Evolutionary conservation across 208 protist genomes (phyloP), one percentile per base, ranked within the genome.

Genomic region (Crithidia mellificae): DNA sequence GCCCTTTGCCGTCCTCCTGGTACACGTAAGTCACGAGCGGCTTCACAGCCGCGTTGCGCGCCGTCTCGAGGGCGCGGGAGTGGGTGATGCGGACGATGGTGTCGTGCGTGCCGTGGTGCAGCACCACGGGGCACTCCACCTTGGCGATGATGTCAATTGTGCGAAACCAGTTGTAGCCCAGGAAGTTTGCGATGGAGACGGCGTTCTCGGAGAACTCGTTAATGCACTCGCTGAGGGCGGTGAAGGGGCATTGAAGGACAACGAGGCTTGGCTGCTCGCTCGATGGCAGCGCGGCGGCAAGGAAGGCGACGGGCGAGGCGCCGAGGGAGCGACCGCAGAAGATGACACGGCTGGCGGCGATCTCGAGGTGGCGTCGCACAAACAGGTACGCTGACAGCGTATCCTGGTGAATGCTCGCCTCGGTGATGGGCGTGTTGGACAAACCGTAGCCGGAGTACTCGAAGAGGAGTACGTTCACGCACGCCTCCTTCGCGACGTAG

Each of bases 381-480:
- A 91, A 95, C n/a, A 66, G 73, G 55, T 90, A 88, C 22, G 87
- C 82, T 2, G 85, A 88, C 1, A 83, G 41, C 50, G 85, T 83
- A 57, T 92, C 87, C 47, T 80, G 72, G 52, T 89, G 74, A 46
- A 90, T 83, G 62, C 77, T 85, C 0, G 49, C 68, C 71, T 92
- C 89, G 12, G 78, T 85, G 15, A 84, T 83, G 0, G 81, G 77
- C 22, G 63, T 77, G 32, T 67, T 63, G 0, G 75, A 75, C 41
- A 92, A 75, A n/a, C 90, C 90, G 66, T 95, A 95, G 43, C 90
- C 90, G 14, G 70, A 82, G 74, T 93, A 95, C 67, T 95, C 90
- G 46, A 91, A 88, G 15, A 85, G 53, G 12, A 95, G 65, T 14
- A 93, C 82, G 38, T 81, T 81, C 12, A 87, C 73, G 36, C 74